phyloP scores from a whole-genome alignment of 176 grass and related monocot genomes.

The Avena insularis region DNA sequence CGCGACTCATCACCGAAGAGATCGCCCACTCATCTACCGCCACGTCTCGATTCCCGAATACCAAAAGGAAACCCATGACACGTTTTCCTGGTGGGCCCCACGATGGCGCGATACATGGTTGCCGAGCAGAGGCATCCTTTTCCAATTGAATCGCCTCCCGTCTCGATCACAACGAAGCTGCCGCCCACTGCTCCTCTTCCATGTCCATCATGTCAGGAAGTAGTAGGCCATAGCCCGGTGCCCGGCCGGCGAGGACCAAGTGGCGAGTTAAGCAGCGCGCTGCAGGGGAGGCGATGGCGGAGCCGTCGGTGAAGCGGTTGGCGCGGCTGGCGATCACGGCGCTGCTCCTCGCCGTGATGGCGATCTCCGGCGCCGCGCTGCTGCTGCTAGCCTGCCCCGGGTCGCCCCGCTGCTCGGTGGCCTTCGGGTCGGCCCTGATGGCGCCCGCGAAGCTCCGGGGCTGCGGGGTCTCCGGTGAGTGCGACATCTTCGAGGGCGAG shows the following conservation, averaged over 20 bases:
- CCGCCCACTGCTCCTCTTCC: not conserved
- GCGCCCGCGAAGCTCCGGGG: slow-evolving; percentile 9
- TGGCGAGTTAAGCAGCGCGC: not conserved
- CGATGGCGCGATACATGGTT: not conserved
- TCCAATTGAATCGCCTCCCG: not conserved
- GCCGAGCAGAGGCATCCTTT: not conserved
- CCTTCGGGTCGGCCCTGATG: not conserved
- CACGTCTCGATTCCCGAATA: not conserved
- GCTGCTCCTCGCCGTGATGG: slow-evolving; percentile 7
- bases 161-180: not conserved
- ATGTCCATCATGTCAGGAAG: not conserved
- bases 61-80: not conserved
- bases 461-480: slow-evolving; percentile 37
- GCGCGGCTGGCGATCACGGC: slow-evolving; percentile 27
- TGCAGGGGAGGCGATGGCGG: not conserved
- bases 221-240: not conserved
- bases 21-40: not conserved
- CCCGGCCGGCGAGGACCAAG: not conserved
- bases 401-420: slow-evolving; percentile 28
- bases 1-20: not conserved
- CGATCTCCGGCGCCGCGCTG: slow-evolving; percentile 19
- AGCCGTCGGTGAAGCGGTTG: slow-evolving; percentile 34
- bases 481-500: slow-evolving; percentile 51
- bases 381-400: slow-evolving; percentile 46
- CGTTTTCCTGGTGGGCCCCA: not conserved